These are phyloP conservation scores for Euclidium syriacum DNA, from an alignment of 345 rosid genomes.

Conservation along the genomic window DNA sequence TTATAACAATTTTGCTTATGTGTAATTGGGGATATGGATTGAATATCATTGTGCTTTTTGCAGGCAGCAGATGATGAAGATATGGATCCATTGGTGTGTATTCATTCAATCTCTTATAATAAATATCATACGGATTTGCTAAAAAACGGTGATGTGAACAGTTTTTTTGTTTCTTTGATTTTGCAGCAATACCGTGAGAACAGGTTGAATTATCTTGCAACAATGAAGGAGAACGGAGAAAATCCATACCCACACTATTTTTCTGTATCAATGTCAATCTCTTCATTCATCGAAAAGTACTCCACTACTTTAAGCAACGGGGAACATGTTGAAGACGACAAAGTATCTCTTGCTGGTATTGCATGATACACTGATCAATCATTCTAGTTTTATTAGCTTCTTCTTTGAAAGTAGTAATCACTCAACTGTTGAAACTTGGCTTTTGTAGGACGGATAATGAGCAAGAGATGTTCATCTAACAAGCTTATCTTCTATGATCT, in stretches of 20 bases:
- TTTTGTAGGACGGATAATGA: constrained; percentile 88
- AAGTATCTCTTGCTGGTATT: constrained; percentile 68
- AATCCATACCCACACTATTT: constrained; percentile 84
- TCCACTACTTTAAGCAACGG: constrained; percentile 47
- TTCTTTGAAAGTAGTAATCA: neutral
- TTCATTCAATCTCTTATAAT: neutral
- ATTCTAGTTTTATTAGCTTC: neutral
- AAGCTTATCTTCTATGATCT: constrained; percentile 81
- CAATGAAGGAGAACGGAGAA: constrained; percentile 50
- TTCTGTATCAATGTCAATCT: constrained; percentile 37
- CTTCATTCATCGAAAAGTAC: constrained; percentile 46
- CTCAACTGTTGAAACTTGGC: neutral
- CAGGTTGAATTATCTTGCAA: constrained; percentile 51
- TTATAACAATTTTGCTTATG: too few species aligned
- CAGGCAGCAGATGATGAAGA: constrained; percentile 73
- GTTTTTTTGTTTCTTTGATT: neutral
- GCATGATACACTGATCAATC: neutral
- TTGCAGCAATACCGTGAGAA: constrained; percentile 78
- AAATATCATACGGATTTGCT: neutral
- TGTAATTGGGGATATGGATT: too few species aligned
- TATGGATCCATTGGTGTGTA: constrained; percentile 67
- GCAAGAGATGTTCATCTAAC: constrained; percentile 67
- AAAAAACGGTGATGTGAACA: neutral
- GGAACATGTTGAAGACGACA: constrained; percentile 52
- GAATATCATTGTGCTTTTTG: too few species aligned